Evolutionary conservation across 768 basidiomycete species (phyloP), one percentile per base, ranked within the genome.

Genomic region (Agaricus blazei): DNA sequence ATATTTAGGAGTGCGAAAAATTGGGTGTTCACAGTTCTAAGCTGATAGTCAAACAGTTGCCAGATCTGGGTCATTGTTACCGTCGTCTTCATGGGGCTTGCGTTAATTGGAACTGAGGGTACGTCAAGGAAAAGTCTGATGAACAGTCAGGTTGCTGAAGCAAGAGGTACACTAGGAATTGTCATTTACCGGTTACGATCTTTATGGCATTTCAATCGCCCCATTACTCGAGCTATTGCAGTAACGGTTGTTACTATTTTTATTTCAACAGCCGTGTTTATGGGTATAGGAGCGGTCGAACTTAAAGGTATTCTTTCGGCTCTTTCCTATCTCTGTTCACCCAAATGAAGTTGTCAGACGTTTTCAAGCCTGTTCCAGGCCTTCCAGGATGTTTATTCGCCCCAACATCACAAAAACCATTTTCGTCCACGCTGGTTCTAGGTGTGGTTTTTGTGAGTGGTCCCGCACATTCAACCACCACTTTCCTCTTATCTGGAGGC

Each of bases 71-170:
- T 43, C 12, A 28, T 52, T 29, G 41, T 31, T 3, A 15, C 14
- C 9, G 9, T 28, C 14, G 1, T 52, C 4, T 24, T 52, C 12
- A 27, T 29, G n/a, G 14, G 31, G 9, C 14, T 43, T 15, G 28
- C 40, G 12, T 37, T 31, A 15, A 28, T 52, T n/a, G 41, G 51
- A 29, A 52, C 51, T 5, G 51, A 52, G 23, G 51, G 51, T 43
- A 5, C 27, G 51, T 43, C 28, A 12, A 40, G 14, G 11, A 4
- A 6, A 40, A n/a, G 8, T 14, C n/a, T n/a, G 15, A 15, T 31
- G n/a, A 1, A 9, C 23, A 41, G n/a, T n/a, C 19, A 15, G 38
- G 11, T 12, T 40, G n/a, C 28, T 26, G 11, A 27, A 2, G 15
- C 38, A 11, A 7, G 24, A 27, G 15, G 9, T 15, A 19, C 6